Evolutionary conservation across 768 basidiomycete species (phyloP).

Genomic region (Tulasnella sp.): DNA sequence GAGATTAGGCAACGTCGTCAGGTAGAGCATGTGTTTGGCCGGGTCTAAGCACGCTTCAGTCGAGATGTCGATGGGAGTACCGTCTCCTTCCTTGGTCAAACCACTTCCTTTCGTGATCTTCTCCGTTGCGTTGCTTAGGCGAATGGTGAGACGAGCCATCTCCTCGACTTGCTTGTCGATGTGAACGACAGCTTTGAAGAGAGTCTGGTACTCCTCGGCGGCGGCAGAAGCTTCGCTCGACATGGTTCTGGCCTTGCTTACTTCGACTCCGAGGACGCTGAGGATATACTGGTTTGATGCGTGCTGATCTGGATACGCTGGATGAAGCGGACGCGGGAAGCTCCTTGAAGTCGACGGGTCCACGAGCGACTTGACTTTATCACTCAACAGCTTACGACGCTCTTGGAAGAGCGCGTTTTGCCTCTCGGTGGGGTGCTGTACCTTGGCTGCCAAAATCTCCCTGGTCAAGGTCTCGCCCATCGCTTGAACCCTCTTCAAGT

Average conservation of each 20-base stretch:
- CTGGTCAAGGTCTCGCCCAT: conserved; percentile 59
- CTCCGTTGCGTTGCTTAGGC: background rate
- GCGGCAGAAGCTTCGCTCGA: conserved; percentile 39
- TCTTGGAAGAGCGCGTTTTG: conserved; percentile 59
- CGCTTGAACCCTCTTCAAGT: conserved; percentile 68
- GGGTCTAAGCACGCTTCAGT: conserved; percentile 53
- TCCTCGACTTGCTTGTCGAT: conserved; percentile 48
- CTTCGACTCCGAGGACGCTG: conserved; percentile 47
- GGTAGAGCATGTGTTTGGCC: conserved; percentile 55
- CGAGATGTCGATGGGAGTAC: conserved; percentile 57
- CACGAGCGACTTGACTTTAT: conserved; percentile 50
- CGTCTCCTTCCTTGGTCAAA: conserved; percentile 53
- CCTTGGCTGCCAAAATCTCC: conserved; percentile 65
- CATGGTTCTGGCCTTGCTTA: conserved; percentile 40
- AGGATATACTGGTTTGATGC: conserved; percentile 49
- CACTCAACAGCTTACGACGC: conserved; percentile 54
- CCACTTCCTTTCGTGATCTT: conserved; percentile 35
- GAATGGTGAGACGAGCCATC: conserved; percentile 26
- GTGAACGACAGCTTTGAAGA: conserved; percentile 57
- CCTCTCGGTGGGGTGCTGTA: conserved; percentile 58
- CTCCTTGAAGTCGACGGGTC: conserved; percentile 40
- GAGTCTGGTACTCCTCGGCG: conserved; percentile 57
- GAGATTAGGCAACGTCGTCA: conserved; percentile 61
- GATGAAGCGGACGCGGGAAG: conserved; percentile 63
- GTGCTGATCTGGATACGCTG: conserved; percentile 59